Percentiles rank a stretch among this genome's conserved stretches.
These are phyloP conservation scores for Penicillium mononematosum DNA, from an alignment of 495 filamentous ascomycete genomes.

Conservation along the genomic window DNA sequence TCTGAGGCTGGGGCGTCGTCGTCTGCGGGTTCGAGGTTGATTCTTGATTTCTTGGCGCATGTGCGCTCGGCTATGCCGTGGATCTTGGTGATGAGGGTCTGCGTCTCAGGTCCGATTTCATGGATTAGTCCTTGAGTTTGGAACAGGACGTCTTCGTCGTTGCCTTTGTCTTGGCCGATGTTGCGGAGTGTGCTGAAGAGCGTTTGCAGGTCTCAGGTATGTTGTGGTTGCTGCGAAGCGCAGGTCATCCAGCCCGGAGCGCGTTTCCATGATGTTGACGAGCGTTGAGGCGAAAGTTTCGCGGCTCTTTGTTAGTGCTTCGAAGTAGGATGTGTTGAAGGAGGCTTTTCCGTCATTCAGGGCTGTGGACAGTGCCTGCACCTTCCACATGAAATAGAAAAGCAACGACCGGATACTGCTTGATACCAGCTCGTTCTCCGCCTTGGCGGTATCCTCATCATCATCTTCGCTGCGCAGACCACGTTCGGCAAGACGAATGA, in stretches of 20 bases:
- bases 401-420: slow-evolving; percentile 69
- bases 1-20: slow-evolving; percentile 62
- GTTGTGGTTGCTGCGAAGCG: slow-evolving; percentile 71
- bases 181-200: slow-evolving; percentile 70
- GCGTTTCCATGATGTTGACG: slow-evolving; percentile 59
- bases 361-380: slow-evolving; percentile 49
- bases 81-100: slow-evolving; percentile 65
- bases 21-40: slow-evolving; percentile 64
- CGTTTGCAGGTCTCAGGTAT: slow-evolving; percentile 77
- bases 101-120: slow-evolving; percentile 57
- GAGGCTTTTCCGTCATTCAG: slow-evolving; percentile 38
- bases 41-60: slow-evolving; percentile 67
- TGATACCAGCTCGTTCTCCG: slow-evolving; percentile 73
- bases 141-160: slow-evolving; percentile 48
- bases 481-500: slow-evolving; percentile 66
- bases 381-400: slow-evolving; percentile 96
- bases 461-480: slow-evolving; percentile 58
- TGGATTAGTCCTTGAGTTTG: slow-evolving; percentile 62
- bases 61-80: slow-evolving; percentile 71
- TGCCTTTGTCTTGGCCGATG: slow-evolving; percentile 37
- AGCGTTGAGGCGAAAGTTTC: slow-evolving; percentile 59
- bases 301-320: slow-evolving; percentile 43
- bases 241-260: slow-evolving; percentile 64
- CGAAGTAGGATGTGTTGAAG: slow-evolving; percentile 55
- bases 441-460: slow-evolving; percentile 61